Conservation (phyloP, 2,329 filamentous ascomycete genomes). For the Aciculosporium take region DNA sequence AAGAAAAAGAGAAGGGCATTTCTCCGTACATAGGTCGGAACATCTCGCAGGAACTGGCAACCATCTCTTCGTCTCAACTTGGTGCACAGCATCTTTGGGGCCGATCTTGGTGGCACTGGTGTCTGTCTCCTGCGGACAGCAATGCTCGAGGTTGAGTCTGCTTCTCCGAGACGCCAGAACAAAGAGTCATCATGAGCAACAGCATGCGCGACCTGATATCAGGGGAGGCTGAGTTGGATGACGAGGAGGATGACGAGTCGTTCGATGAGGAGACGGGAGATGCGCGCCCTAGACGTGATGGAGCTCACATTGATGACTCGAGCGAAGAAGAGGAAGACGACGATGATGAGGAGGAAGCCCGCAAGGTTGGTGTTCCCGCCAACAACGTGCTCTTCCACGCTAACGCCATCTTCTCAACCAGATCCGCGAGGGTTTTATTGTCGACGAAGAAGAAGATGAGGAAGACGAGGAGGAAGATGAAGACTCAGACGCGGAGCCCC, state of each 20-base stretch:
- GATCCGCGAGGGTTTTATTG: slow-evolving; percentile 91
- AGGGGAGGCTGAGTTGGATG: slow-evolving; percentile 72
- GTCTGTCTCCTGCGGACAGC: background rate
- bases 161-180: background rate
- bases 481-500: slow-evolving; percentile 38
- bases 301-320: slow-evolving; percentile 53
- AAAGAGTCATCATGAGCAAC: slow-evolving; percentile 39
- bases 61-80: slow-evolving; percentile 1
- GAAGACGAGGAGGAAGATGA: slow-evolving; percentile 56
- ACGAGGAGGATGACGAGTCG: slow-evolving; percentile 73
- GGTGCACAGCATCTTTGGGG: background rate
- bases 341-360: slow-evolving; percentile 74
- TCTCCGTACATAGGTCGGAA: too few species aligned
- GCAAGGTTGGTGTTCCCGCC: slow-evolving; percentile 38
- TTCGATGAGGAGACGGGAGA: slow-evolving; percentile 64
- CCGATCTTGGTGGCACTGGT: background rate
- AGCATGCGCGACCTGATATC: slow-evolving; percentile 66
- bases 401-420: slow-evolving; percentile 22
- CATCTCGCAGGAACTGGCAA: slow-evolving; percentile 1
- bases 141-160: background rate
- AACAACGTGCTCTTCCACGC: background rate
- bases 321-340: slow-evolving; percentile 89
- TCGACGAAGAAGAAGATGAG: slow-evolving; percentile 53
- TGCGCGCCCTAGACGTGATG: slow-evolving; percentile 28
- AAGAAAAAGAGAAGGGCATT: too few species aligned